phyloP scores from a whole-genome alignment of 371 early-diverging fungal species.

The Mucor saturninus region DNA sequence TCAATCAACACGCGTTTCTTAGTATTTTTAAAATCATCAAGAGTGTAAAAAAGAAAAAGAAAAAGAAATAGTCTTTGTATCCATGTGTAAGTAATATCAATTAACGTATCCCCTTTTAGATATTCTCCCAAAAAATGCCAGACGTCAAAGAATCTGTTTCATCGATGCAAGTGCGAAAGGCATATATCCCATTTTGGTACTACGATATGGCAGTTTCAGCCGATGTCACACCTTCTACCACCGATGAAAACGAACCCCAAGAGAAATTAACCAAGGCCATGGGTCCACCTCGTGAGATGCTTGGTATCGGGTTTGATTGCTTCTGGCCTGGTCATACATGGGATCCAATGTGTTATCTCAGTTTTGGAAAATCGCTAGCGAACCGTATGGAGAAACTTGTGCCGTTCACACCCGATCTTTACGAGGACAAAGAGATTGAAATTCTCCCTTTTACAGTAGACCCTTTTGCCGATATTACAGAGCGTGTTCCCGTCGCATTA shows the following conservation, averaged over 20 bases:
- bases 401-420: slow-evolving; percentile 26
- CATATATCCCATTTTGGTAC: slow-evolving; percentile 41
- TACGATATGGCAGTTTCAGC: slow-evolving; percentile 38
- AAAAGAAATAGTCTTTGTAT: too few species aligned
- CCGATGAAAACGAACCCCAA: slow-evolving; percentile 5
- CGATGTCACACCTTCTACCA: slow-evolving; percentile 15
- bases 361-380: slow-evolving; percentile 22
- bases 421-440: slow-evolving; percentile 21
- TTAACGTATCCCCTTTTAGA: too few species aligned
- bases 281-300: slow-evolving; percentile 22
- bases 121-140: slow-evolving; percentile 32
- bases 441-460: slow-evolving; percentile 31
- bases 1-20: slow-evolving; percentile 32
- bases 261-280: slow-evolving; percentile 11
- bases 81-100: too few species aligned
- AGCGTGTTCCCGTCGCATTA: slow-evolving; percentile 8
- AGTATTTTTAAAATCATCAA: slow-evolving; percentile 38
- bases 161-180: slow-evolving; percentile 32
- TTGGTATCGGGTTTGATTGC: slow-evolving; percentile 35
- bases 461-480: slow-evolving; percentile 26
- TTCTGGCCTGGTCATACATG: slow-evolving; percentile 42
- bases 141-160: slow-evolving; percentile 28
- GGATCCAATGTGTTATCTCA: slow-evolving; percentile 37
- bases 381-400: slow-evolving; percentile 21
- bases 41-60: too few species aligned